Conservation (phyloP, 345 rosid species). For the Carallia pectinifolia region DNA sequence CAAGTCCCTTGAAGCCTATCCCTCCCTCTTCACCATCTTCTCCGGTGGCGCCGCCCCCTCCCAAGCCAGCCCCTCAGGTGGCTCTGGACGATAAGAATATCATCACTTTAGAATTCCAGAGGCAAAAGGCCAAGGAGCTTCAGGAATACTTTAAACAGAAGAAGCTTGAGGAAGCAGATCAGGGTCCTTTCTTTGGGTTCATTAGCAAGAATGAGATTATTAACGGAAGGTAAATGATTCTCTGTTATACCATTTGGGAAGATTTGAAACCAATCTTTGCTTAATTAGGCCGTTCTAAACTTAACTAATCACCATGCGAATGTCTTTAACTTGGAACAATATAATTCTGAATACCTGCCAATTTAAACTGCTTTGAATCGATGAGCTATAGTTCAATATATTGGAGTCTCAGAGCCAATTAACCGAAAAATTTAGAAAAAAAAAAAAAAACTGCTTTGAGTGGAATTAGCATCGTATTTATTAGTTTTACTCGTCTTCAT, state of each 20-base stretch:
- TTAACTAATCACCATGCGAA: too few relatives aligned
- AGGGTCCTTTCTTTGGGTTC: constrained; percentile 93
- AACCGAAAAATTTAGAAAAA: too few relatives aligned
- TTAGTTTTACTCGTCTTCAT: too few relatives aligned
- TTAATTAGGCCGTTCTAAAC: too few relatives aligned
- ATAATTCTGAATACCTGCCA: too few relatives aligned
- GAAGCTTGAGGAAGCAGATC: constrained; percentile 84
- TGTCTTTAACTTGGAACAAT: too few relatives aligned
- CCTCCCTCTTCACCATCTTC: constrained; percentile 39
- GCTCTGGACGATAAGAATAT: constrained; percentile 35
- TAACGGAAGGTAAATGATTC: constrained; percentile 71
- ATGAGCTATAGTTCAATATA: too few relatives aligned
- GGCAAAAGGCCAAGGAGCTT: constrained; percentile 87
- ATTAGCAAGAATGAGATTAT: constrained; percentile 79
- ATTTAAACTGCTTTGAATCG: too few relatives aligned
- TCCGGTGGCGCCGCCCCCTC: constrained; percentile 21
- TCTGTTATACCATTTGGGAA: not conserved
- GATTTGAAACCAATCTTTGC: not conserved
- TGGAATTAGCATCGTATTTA: too few relatives aligned
- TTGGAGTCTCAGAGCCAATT: too few relatives aligned
- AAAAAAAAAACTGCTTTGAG: too few relatives aligned
- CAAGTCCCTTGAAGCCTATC: constrained; percentile 41
- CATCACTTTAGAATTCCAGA: constrained; percentile 82
- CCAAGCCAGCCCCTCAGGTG: constrained; percentile 19
- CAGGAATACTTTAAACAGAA: constrained; percentile 83